Conservation (phyloP, 129 eudicot genomes). For the Logfia minima region DNA sequence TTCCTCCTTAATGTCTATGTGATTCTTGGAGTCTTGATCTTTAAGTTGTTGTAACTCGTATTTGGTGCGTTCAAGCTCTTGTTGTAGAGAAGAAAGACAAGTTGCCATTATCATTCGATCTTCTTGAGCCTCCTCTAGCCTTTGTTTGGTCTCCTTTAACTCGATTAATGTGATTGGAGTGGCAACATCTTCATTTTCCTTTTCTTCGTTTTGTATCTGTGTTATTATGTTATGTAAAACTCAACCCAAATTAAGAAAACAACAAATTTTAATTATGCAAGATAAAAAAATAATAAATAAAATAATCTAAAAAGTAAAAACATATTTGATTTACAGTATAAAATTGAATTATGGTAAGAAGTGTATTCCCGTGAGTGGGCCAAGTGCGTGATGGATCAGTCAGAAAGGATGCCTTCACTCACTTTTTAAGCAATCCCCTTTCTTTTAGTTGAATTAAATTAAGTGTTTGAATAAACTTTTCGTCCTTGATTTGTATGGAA, state of each 20-base stretch:
- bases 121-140: constrained; percentile 67
- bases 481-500: too few species aligned
- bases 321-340: too few species aligned
- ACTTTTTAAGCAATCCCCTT: constrained; percentile 29
- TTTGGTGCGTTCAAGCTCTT: constrained; percentile 77
- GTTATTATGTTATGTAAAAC: neutral
- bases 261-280: too few species aligned
- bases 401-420: constrained; percentile 33
- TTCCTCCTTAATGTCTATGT: constrained; percentile 41
- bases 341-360: neutral
- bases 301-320: too few species aligned
- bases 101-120: constrained; percentile 69
- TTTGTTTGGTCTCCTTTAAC: constrained; percentile 73
- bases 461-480: neutral
- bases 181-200: constrained; percentile 21
- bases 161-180: constrained; percentile 29
- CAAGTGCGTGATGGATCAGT: constrained; percentile 19
- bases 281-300: too few species aligned
- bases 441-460: neutral
- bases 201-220: constrained; percentile 38
- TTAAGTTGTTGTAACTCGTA: constrained; percentile 59
- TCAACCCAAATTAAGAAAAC: neutral
- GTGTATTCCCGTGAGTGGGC: neutral
- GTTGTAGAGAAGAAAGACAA: constrained; percentile 64
- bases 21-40: constrained; percentile 36